phyloP scores from a whole-genome alignment of 1,284 basidiomycete genomes.

The Sporisorium reilianum region DNA sequence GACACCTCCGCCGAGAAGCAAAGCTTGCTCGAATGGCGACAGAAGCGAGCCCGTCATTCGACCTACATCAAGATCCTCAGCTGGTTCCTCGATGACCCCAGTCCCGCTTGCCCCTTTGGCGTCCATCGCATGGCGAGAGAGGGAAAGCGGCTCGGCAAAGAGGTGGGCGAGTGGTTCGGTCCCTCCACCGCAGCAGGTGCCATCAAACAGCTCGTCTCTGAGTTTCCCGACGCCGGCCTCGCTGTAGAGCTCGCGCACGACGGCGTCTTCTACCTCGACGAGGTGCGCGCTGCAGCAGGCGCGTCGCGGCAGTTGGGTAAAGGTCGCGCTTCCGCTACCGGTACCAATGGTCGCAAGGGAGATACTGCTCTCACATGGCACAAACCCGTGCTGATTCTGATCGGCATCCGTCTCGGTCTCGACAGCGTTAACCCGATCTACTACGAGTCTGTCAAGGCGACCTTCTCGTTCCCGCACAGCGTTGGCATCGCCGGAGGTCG shows the following conservation, averaged over 20 bases:
- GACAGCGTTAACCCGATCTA: slow-evolving; percentile 95
- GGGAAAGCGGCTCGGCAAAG: slow-evolving; percentile 93
- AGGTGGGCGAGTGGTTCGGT: slow-evolving; percentile 97
- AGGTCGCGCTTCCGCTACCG: slow-evolving; percentile 6
- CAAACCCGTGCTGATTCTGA: slow-evolving; percentile 85
- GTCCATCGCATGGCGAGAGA: slow-evolving; percentile 95
- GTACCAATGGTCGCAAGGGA: slow-evolving; percentile 4
- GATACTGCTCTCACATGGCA: slow-evolving; percentile 75
- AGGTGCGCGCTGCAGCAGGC: slow-evolving; percentile 83
- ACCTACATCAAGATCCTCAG: slow-evolving; percentile 87
- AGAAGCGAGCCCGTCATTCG: slow-evolving; percentile 55
- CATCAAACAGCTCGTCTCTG: slow-evolving; percentile 78
- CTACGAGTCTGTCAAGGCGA: slow-evolving; percentile 87
- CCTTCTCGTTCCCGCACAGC: slow-evolving; percentile 93
- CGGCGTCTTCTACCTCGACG: slow-evolving; percentile 84
- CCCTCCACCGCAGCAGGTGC: slow-evolving; percentile 96
- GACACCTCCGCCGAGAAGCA: slow-evolving; percentile 20
- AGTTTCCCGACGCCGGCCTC: slow-evolving; percentile 83
- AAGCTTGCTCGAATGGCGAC: slow-evolving; percentile 20
- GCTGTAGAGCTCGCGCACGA: slow-evolving; percentile 84
- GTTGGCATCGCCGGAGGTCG: slow-evolving; percentile 96
- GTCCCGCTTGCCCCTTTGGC: slow-evolving; percentile 88
- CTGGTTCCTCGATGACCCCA: slow-evolving; percentile 94
- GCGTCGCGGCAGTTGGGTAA: slow-evolving; percentile 10
- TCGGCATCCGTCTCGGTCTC: slow-evolving; percentile 87